Conservation (phyloP, 228 moss, liverwort and hornwort genomes). For the Sphagnum magellanicum region DNA sequence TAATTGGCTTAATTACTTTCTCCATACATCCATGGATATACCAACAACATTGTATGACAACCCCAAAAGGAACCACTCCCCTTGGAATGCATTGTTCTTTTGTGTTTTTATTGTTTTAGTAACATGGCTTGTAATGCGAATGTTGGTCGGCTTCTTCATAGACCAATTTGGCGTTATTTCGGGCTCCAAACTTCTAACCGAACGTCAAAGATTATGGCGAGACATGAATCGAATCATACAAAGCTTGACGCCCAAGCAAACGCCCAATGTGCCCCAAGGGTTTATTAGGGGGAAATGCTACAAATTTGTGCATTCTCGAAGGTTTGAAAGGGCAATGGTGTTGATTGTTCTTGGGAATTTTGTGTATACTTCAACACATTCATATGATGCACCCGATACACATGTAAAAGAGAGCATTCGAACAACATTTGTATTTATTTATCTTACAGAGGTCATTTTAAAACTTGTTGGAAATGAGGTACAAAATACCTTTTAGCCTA, state of each 20-base stretch:
- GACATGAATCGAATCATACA: conserved; percentile 93
- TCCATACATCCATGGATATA: conserved; percentile 49
- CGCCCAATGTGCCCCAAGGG: conserved; percentile 20
- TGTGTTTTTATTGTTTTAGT: conserved; percentile 56
- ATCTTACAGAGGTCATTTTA: conserved; percentile 42
- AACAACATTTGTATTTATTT: conserved; percentile 39
- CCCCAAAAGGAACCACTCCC: conserved; percentile 33
- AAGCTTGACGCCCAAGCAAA: conserved; percentile 40
- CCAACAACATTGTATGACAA: conserved; percentile 36
- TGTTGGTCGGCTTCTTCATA: conserved; percentile 80
- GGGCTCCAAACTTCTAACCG: conserved; percentile 77
- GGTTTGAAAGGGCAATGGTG: conserved; percentile 34
- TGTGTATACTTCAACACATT: conserved; percentile 34
- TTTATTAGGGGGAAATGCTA: conserved; percentile 18
- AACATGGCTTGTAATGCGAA: conserved; percentile 62
- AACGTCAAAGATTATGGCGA: conserved; percentile 83
- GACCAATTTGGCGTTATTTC: conserved; percentile 94
- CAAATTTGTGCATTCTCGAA: conserved; percentile 26
- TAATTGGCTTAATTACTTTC: conserved; percentile 63
- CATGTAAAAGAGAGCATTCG: conserved; percentile 9
- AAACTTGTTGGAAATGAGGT: conserved; percentile 66
- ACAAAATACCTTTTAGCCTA: background rate
- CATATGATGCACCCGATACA: conserved; percentile 1
- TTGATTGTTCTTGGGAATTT: conserved; percentile 38
- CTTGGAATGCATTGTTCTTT: conserved; percentile 37